Base-by-base conservation (phyloP, 768 basidiomycete species). In the Coprinopsis strossmayeri region DNA sequence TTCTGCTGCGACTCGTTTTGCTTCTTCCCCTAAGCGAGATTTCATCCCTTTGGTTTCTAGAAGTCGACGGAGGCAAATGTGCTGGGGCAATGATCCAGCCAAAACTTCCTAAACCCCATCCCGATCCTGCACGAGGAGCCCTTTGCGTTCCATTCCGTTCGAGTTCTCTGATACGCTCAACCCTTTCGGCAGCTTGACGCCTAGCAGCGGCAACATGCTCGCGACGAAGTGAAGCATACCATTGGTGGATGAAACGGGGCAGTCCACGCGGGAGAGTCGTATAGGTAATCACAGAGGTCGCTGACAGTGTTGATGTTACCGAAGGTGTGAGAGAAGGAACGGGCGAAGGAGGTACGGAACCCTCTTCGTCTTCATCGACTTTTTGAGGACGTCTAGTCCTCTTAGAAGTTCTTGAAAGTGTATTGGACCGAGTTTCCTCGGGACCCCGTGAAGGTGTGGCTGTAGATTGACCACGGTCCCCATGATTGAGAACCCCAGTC, bases 71-170 rank as follows among this genome's bases (percentile, higher is more conserved):
- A 4, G 18, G 18, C n/a, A n/a, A n/a, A 38, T 38, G 40, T 4
- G 37, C 3, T 24, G 48, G 32, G 23, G 27, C 41, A 38, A 50
- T 25, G 25, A 63, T 55, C 70, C 71, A 70, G 12, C 68, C 81
- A 62, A 82, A 87, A 50, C 79, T 81, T 2, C 88, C 87, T 43
- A 90, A 64, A 0, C 83, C 85, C 87, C 89, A 90, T 1, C 84
- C 85, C 53, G 42, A 58, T 27, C 62, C 62, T 50, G 54, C 59
- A 27, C 56, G 53, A 46, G 62, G 58, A 54, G 64, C 25, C 53
- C 50, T 34, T 26, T 21, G 21, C 5, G 43, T 38, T 34, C 53
- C 63, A 52, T 58, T 65, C 17, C 76, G 67, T 45, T 78, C 82
- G 35, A 82, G 71, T 56, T 78, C 77, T n/a, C 82, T 71, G 13